These are phyloP conservation scores for Schizothecium vesticola DNA, from an alignment of 495 filamentous ascomycete species.

Conservation along the genomic window DNA sequence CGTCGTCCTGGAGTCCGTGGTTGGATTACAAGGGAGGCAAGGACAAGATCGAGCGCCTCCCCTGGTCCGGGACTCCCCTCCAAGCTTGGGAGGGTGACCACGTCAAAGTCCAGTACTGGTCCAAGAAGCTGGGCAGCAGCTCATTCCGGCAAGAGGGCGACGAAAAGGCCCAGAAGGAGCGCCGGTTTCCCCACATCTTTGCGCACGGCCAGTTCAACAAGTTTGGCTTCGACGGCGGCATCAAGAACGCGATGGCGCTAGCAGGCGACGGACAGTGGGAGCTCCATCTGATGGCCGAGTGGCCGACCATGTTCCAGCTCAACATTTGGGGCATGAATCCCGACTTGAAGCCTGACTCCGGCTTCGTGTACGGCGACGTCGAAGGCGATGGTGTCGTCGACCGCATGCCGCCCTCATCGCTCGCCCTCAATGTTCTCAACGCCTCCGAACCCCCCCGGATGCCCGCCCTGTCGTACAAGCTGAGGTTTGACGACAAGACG, in stretches of 20 bases:
- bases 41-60: slow-evolving; percentile 41
- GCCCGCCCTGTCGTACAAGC: slow-evolving; percentile 51
- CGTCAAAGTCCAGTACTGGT: slow-evolving; percentile 62
- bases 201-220: slow-evolving; percentile 61
- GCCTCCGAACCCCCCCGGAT: slow-evolving; percentile 49
- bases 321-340: slow-evolving; percentile 57
- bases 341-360: slow-evolving; percentile 55
- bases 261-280: slow-evolving; percentile 50
- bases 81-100: slow-evolving; percentile 65
- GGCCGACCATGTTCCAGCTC: slow-evolving; percentile 50
- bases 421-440: slow-evolving; percentile 51
- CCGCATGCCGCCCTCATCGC: slow-evolving; percentile 53
- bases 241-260: slow-evolving; percentile 48
- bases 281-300: slow-evolving; percentile 57
- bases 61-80: slow-evolving; percentile 56
- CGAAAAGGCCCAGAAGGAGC: slow-evolving; percentile 30
- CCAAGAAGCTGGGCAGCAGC: slow-evolving; percentile 56
- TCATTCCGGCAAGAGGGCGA: slow-evolving; percentile 60
- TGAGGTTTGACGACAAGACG: slow-evolving; percentile 54
- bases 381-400: slow-evolving; percentile 56
- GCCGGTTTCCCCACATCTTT: slow-evolving; percentile 62
- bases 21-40: slow-evolving; percentile 46
- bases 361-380: slow-evolving; percentile 55
- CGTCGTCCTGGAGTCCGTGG: slow-evolving; percentile 57
- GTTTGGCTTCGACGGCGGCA: slow-evolving; percentile 60